phyloP scores from a whole-genome alignment of 2,329 filamentous ascomycete species.

The Talaromyces sp. region DNA sequence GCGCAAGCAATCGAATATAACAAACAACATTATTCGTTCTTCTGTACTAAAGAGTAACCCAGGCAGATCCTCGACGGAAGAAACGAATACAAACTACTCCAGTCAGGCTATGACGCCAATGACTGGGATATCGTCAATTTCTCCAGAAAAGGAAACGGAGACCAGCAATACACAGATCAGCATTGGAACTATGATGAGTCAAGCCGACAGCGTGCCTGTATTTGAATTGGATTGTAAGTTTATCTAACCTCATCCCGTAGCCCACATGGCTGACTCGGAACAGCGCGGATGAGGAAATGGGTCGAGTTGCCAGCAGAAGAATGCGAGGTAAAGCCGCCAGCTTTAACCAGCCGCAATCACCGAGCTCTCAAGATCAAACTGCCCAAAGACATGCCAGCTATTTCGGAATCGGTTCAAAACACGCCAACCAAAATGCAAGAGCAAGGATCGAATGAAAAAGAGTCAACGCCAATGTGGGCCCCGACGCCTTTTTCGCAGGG shows the following conservation, averaged over 20 bases:
- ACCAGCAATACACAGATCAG: not conserved
- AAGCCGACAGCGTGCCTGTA: not conserved
- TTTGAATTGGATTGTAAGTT: conserved; percentile 10
- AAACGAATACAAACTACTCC: not conserved
- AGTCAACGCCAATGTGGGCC: not conserved
- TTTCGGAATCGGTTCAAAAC: not conserved
- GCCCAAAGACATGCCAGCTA: not conserved
- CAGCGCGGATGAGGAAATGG: conserved; percentile 2
- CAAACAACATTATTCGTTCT: not conserved
- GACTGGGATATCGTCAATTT: not conserved
- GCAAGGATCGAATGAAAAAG: not conserved
- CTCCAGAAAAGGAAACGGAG: not conserved
- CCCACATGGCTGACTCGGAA: not conserved
- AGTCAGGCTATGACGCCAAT: not conserved
- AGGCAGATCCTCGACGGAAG: not conserved
- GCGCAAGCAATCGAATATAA: not conserved
- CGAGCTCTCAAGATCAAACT: not conserved
- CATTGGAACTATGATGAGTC: not conserved
- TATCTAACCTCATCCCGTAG: not conserved
- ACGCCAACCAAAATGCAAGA: conserved; percentile 3
- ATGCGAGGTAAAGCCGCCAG: not conserved
- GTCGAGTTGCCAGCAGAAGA: conserved; percentile 7
- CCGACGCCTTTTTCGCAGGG: not conserved
- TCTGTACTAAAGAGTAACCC: not conserved
- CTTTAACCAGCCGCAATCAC: not conserved